Evolutionary conservation across 257 asterid genomes (phyloP).

Genomic region (Solanum virginianum): DNA sequence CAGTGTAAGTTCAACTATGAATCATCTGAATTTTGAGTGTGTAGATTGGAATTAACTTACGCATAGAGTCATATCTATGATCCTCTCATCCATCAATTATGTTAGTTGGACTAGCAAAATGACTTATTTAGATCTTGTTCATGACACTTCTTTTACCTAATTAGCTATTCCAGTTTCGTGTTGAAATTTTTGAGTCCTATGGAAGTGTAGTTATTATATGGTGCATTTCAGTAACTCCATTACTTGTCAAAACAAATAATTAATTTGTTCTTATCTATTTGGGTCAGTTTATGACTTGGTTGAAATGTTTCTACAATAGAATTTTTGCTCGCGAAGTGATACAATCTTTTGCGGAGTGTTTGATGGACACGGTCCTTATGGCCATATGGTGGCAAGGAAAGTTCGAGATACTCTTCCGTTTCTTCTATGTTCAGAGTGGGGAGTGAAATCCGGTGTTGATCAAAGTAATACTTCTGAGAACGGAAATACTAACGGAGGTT

Average conservation of each 20-base stretch:
- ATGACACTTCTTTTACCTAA: neutral
- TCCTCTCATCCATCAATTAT: neutral
- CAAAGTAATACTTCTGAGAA: constrained; percentile 21
- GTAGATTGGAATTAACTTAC: no score
- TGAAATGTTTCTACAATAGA: constrained; percentile 56
- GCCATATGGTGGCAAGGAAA: constrained; percentile 93
- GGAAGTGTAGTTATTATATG: neutral
- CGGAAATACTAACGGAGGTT: constrained; percentile 33
- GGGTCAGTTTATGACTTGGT: constrained; percentile 66
- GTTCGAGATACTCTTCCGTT: constrained; percentile 81
- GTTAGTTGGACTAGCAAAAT: neutral
- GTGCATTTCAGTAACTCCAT: constrained; percentile 4
- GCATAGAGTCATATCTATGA: neutral
- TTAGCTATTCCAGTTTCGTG: neutral
- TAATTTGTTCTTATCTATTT: constrained; percentile 14
- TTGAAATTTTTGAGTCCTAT: neutral
- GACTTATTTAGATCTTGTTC: neutral
- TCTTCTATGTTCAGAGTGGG: constrained; percentile 60
- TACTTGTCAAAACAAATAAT: constrained; percentile 16
- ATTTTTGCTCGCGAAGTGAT: constrained; percentile 49
- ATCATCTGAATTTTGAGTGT: neutral
- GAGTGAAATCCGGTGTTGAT: constrained; percentile 26
- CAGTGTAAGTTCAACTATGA: neutral
- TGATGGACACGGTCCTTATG: constrained; percentile 97
- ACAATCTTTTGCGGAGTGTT: constrained; percentile 79